A percentile compares a stretch with the other conserved stretches of the same genome.
phyloP scores from a whole-genome alignment of 176 grass and related monocot genomes.

The Phragmites australis region DNA sequence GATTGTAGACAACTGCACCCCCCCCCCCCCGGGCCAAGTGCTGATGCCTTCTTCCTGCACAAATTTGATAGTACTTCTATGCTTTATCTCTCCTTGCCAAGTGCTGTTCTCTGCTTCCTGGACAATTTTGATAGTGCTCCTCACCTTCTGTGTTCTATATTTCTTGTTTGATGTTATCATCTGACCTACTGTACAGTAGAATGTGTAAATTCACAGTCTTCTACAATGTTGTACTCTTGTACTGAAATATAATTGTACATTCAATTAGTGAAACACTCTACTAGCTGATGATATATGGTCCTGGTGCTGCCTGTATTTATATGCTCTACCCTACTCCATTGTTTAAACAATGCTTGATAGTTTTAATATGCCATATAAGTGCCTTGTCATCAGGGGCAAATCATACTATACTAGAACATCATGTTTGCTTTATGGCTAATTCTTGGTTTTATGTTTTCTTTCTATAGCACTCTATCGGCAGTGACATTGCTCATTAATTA shows the following conservation, averaged over 20 bases:
- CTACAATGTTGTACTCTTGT: neutral
- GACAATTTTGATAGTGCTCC: neutral
- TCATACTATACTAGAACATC: neutral
- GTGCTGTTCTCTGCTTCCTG: neutral
- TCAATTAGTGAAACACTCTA: neutral
- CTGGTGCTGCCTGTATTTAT: neutral
- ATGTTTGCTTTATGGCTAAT: slow-evolving; percentile 17
- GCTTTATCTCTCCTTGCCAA: neutral
- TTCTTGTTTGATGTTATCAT: neutral
- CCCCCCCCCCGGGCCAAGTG: slow-evolving; percentile 3
- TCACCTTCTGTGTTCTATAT: neutral
- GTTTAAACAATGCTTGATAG: neutral
- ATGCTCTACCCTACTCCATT: neutral
- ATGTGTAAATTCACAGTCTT: slow-evolving; percentile 1
- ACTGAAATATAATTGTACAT: neutral
- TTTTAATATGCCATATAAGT: neutral
- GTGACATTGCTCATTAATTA: slow-evolving; percentile 72
- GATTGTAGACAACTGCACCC: neutral
- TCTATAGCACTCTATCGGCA: slow-evolving; percentile 57
- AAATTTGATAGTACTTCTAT: neutral
- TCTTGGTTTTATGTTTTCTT: neutral
- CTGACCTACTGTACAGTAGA: neutral
- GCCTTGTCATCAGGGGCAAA: neutral
- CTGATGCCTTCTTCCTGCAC: neutral
- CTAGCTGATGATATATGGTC: neutral